Percentiles rank a stretch among this genome's conserved stretches.
These are phyloP conservation scores for Podaxis mareebaensis DNA, from an alignment of 768 basidiomycete genomes.

Conservation along the genomic window DNA sequence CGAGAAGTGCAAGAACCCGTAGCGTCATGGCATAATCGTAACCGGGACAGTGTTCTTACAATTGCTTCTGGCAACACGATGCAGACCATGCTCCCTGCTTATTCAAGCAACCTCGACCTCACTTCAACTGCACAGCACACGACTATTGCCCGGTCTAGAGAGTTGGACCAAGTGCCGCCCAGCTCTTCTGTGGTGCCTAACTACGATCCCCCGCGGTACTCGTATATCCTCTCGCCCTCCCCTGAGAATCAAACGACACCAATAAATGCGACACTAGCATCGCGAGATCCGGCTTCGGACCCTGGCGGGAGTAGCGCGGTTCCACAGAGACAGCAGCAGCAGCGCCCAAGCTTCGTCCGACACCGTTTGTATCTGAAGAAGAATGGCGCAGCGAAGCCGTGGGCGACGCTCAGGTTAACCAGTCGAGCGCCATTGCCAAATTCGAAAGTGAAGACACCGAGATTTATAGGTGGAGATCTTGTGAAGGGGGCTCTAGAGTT, in stretches of 20 bases:
- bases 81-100: not conserved
- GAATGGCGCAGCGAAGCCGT: conserved; percentile 11
- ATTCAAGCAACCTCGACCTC: not conserved
- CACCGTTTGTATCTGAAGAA: conserved; percentile 4
- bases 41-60: not conserved
- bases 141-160: not conserved
- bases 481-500: conserved; percentile 20
- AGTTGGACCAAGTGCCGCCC: not conserved
- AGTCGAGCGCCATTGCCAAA: conserved; percentile 17
- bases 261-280: not conserved
- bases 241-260: not conserved
- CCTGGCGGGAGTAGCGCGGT: not conserved
- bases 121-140: not conserved
- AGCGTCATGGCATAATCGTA: not conserved
- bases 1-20: not conserved
- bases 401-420: conserved; percentile 21
- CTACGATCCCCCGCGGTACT: not conserved
- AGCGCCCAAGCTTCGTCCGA: not conserved
- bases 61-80: not conserved
- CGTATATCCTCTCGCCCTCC: not conserved
- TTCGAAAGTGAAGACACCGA: conserved; percentile 16
- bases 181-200: not conserved
- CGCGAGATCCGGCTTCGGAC: not conserved
- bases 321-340: not conserved
- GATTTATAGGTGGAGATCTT: conserved; percentile 23